Evolutionary conservation across 768 basidiomycete genomes (phyloP).

Genomic region (Rhizopogon sp.): DNA sequence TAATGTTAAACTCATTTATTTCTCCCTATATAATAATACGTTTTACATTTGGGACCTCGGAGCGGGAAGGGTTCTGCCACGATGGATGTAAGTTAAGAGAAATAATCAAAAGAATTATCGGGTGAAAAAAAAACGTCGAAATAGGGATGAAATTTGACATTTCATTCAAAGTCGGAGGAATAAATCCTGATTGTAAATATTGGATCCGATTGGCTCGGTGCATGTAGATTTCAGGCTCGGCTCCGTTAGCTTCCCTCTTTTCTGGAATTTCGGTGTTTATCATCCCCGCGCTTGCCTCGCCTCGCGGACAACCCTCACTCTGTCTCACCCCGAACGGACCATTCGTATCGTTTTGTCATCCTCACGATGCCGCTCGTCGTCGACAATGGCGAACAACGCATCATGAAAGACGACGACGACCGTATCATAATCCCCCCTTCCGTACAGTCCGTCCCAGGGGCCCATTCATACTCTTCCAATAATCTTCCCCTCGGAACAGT

Average conservation of each 20-base stretch:
- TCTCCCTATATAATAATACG: background rate
- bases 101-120: conserved; percentile 26
- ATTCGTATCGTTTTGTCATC: conserved; percentile 30
- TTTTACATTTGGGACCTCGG: background rate
- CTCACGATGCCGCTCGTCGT: conserved; percentile 44
- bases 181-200: background rate
- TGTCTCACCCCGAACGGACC: conserved; percentile 40
- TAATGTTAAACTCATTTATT: background rate
- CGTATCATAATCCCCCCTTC: conserved; percentile 16
- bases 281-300: conserved; percentile 66
- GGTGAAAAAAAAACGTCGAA: conserved; percentile 14
- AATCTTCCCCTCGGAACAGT: conserved; percentile 24
- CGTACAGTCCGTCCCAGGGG: conserved; percentile 23
- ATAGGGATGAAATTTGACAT: background rate
- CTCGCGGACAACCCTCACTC: conserved; percentile 49
- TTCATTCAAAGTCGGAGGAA: background rate
- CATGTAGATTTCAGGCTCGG: conserved; percentile 41
- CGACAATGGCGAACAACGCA: conserved; percentile 52
- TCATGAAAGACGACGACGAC: conserved; percentile 40
- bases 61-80: too few relatives aligned
- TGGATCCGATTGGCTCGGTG: conserved; percentile 66
- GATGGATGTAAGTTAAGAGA: background rate
- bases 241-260: conserved; percentile 35
- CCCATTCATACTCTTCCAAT: conserved; percentile 18
- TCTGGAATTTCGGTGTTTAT: conserved; percentile 44